Evolutionary conservation across 2,329 filamentous ascomycete genomes (phyloP).

Genomic region (Teratosphaeria destructans): DNA sequence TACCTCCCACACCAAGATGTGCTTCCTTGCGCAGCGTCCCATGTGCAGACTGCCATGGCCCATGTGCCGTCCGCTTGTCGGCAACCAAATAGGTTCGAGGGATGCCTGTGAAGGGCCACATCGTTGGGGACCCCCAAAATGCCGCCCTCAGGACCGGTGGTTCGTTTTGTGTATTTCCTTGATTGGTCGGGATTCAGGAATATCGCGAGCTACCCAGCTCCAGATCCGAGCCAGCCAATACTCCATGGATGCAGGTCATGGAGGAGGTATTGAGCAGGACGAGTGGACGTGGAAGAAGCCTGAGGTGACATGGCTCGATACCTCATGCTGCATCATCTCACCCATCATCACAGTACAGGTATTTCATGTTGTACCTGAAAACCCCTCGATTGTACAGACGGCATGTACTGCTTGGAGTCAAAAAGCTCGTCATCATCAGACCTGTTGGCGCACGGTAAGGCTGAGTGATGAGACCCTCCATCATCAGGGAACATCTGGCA

Average conservation of each 20-base stretch:
- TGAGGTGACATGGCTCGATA: neutral
- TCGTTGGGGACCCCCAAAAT: neutral
- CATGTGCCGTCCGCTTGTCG: too few species aligned
- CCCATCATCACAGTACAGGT: neutral
- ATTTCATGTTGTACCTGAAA: neutral
- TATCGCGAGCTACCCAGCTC: too few species aligned
- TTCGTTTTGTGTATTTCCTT: too few species aligned
- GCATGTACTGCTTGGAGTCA: neutral
- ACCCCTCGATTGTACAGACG: neutral
- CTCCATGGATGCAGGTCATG: neutral
- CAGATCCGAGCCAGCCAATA: too few species aligned
- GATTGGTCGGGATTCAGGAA: too few species aligned
- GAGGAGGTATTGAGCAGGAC: neutral
- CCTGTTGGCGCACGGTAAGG: neutral
- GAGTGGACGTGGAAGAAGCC: neutral
- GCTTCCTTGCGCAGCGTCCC: too few species aligned
- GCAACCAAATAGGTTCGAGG: too few species aligned
- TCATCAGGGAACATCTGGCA: neutral
- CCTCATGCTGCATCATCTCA: neutral
- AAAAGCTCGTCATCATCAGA: neutral
- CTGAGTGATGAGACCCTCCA: neutral
- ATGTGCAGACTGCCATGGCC: too few species aligned
- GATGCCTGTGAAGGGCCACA: neutral
- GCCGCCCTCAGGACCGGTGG: too few species aligned
- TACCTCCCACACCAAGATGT: too few species aligned